Percentiles rank a stretch among this genome's conserved stretches.
These are phyloP conservation scores for Chrysosporium keratinophilum DNA, from an alignment of 2,329 filamentous ascomycete species.

Conservation along the genomic window DNA sequence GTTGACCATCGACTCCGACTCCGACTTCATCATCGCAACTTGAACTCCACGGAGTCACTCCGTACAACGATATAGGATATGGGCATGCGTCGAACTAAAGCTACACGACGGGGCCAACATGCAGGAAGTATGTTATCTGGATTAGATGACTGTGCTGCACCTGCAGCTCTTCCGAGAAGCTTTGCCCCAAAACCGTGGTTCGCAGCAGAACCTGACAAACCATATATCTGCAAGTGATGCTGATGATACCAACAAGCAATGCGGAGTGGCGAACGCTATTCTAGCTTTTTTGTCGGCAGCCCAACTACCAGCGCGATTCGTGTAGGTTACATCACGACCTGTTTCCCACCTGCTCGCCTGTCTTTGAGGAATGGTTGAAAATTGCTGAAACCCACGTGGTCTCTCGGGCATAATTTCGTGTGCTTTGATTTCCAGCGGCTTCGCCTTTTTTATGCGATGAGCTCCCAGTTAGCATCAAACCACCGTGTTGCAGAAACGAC, in stretches of 20 bases:
- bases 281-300: too few species aligned
- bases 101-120: too few species aligned
- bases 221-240: background rate
- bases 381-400: background rate
- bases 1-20: too few species aligned
- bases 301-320: too few species aligned
- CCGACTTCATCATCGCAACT: too few species aligned
- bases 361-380: too few species aligned
- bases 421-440: background rate
- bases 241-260: background rate
- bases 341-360: too few species aligned
- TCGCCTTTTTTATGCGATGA: background rate
- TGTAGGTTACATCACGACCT: too few species aligned
- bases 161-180: background rate
- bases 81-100: too few species aligned
- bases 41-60: too few species aligned
- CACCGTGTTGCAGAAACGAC: background rate
- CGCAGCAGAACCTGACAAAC: background rate
- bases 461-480: background rate
- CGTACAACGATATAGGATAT: too few species aligned
- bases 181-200: background rate
- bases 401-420: background rate
- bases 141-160: background rate
- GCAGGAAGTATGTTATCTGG: too few species aligned
- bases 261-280: background rate